Conservation (phyloP, 352 stramenopile genomes). For the Phytopythium litorale region DNA sequence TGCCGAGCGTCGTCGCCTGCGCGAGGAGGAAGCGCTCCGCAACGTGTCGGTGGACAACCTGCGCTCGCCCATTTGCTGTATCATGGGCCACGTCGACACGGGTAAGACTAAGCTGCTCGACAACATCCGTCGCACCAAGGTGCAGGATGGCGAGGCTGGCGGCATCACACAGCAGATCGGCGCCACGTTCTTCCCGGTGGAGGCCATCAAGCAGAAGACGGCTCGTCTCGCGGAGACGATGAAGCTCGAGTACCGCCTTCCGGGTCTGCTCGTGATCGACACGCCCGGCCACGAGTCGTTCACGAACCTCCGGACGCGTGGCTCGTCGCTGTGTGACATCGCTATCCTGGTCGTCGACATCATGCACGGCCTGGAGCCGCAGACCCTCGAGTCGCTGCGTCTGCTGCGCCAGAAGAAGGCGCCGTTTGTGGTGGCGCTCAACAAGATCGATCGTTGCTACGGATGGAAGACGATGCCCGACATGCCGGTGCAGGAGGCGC, state of each 20-base stretch:
- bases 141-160: constrained; percentile 91
- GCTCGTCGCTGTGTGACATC: constrained; percentile 98
- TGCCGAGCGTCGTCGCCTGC: constrained; percentile 57
- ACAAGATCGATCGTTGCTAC: constrained; percentile 99
- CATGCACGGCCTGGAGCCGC: constrained; percentile 99
- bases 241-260: constrained; percentile 88
- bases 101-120: constrained; percentile 99
- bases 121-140: constrained; percentile 99
- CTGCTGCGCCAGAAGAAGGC: constrained; percentile 94
- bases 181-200: constrained; percentile 94
- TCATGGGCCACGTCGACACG: constrained; percentile 99
- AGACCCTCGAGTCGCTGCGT: constrained; percentile 99
- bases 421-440: constrained; percentile 98
- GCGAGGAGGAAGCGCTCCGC: constrained; percentile 72
- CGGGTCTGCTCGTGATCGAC: constrained; percentile 96
- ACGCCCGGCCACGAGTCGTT: constrained; percentile 99
- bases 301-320: constrained; percentile 96
- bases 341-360: constrained; percentile 99
- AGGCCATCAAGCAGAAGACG: constrained; percentile 90
- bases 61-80: constrained; percentile 98
- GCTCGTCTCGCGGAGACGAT: constrained; percentile 68
- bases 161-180: constrained; percentile 99
- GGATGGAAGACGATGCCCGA: constrained; percentile 96
- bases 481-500: constrained; percentile 91
- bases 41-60: constrained; percentile 93